Conservation (phyloP, 495 filamentous ascomycete species). For the Parachaetomium inaequale region DNA sequence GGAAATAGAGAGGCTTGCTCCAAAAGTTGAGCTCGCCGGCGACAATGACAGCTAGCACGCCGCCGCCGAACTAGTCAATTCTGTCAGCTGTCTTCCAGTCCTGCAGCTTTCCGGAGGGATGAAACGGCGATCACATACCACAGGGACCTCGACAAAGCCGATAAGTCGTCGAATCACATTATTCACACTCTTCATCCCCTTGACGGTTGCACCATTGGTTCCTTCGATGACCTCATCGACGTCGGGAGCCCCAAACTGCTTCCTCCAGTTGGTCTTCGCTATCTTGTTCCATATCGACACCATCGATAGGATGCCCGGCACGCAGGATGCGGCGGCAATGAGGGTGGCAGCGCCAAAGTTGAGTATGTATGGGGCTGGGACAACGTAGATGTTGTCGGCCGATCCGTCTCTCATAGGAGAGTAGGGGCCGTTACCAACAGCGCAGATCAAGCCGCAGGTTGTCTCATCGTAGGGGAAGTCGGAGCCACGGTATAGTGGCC, state of each 20-base stretch:
- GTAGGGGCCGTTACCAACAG: conserved; percentile 36
- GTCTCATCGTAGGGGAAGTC: conserved; percentile 39
- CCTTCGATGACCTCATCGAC: conserved; percentile 45
- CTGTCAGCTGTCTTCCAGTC: not conserved
- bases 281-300: conserved; percentile 59
- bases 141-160: conserved; percentile 48
- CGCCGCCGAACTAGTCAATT: conserved; percentile 39
- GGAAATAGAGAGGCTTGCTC: conserved; percentile 46
- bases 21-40: conserved; percentile 59
- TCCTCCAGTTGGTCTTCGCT: conserved; percentile 53
- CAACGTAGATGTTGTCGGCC: conserved; percentile 53
- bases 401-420: conserved; percentile 49
- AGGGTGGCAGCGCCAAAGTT: conserved; percentile 53
- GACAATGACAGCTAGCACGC: conserved; percentile 52
- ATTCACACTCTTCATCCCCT: conserved; percentile 48
- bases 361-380: conserved; percentile 49
- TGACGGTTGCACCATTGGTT: conserved; percentile 52
- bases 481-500: not conserved
- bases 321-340: conserved; percentile 56
- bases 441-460: conserved; percentile 46
- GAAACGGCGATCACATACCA: conserved; percentile 26
- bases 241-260: conserved; percentile 35
- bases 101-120: too few relatives aligned
- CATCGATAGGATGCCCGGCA: conserved; percentile 55
- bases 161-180: conserved; percentile 42